Evolutionary conservation across 208 protist genomes (phyloP).

Genomic region (Polymyxa betae): DNA sequence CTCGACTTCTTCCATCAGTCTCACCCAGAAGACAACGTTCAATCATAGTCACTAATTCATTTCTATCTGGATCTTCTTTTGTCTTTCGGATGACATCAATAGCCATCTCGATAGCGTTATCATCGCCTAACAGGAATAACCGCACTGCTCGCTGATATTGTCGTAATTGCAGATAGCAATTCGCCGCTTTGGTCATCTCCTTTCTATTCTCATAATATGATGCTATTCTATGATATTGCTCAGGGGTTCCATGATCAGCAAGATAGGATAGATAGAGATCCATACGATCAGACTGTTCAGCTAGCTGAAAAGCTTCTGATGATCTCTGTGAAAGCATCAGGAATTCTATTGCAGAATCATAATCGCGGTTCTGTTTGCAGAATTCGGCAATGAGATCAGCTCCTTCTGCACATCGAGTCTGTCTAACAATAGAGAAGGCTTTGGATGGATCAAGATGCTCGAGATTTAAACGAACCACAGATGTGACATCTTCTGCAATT

Average conservation of each 20-base stretch:
- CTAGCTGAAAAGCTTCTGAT: constrained; percentile 88
- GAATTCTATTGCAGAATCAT: constrained; percentile 90
- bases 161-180: background rate
- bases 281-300: constrained; percentile 72
- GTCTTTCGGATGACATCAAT: constrained; percentile 16
- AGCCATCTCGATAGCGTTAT: background rate
- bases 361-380: constrained; percentile 82
- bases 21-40: background rate
- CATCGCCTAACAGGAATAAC: constrained; percentile 2
- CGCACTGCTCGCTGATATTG: background rate
- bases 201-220: constrained; percentile 85
- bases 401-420: constrained; percentile 84
- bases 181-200: background rate
- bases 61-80: background rate
- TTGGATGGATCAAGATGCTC: constrained; percentile 78
- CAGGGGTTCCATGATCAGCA: constrained; percentile 39
- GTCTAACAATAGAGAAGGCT: constrained; percentile 90
- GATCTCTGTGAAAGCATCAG: constrained; percentile 87
- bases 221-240: constrained; percentile 65
- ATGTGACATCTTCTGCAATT: constrained; percentile 90
- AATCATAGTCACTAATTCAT: background rate
- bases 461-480: constrained; percentile 89
- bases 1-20: background rate
- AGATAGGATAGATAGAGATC: constrained; percentile 60
- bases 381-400: constrained; percentile 86